Percentiles rank a stretch among this genome's conserved stretches.
Evolutionary conservation across 1,284 basidiomycete species (phyloP).

Genomic region (Waitea zeae): DNA sequence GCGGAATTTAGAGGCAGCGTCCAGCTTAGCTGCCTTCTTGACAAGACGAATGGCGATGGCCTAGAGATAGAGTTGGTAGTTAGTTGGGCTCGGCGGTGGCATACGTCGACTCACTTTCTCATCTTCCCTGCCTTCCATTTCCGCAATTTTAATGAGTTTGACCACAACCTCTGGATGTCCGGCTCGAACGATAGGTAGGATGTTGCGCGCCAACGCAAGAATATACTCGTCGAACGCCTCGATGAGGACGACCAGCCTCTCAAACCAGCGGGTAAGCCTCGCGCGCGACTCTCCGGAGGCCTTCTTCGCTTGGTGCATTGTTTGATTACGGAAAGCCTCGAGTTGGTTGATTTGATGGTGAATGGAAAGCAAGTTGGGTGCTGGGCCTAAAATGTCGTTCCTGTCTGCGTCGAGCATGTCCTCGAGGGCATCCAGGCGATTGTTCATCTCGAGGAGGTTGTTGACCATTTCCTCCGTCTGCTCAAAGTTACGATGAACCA

Average conservation of each 20-base stretch:
- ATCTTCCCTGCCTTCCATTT: constrained; percentile 85
- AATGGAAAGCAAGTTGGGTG: constrained; percentile 76
- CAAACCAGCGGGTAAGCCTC: constrained; percentile 70
- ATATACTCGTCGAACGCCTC: constrained; percentile 81
- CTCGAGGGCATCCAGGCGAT: constrained; percentile 67
- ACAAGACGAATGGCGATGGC: constrained; percentile 86
- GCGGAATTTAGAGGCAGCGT: constrained; percentile 80
- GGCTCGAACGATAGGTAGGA: constrained; percentile 68
- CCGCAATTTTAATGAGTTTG: constrained; percentile 84
- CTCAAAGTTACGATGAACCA: constrained; percentile 90
- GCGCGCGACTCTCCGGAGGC: constrained; percentile 51
- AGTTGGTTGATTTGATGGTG: constrained; percentile 86
- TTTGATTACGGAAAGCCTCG: constrained; percentile 86
- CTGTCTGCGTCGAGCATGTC: constrained; percentile 65
- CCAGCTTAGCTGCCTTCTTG: constrained; percentile 81
- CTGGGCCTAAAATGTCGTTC: constrained; percentile 61
- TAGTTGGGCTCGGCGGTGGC: constrained; percentile 1
- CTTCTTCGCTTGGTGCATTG: constrained; percentile 82
- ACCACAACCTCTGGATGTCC: constrained; percentile 79
- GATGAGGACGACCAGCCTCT: constrained; percentile 72
- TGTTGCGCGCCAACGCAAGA: constrained; percentile 57
- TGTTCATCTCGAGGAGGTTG: constrained; percentile 80
- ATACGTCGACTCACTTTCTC: constrained; percentile 53
- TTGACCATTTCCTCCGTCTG: constrained; percentile 92
- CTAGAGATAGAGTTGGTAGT: constrained; percentile 18